These are phyloP conservation scores for Babesia sp. DNA, from an alignment of 169 alveolate species.

Conservation along the genomic window DNA sequence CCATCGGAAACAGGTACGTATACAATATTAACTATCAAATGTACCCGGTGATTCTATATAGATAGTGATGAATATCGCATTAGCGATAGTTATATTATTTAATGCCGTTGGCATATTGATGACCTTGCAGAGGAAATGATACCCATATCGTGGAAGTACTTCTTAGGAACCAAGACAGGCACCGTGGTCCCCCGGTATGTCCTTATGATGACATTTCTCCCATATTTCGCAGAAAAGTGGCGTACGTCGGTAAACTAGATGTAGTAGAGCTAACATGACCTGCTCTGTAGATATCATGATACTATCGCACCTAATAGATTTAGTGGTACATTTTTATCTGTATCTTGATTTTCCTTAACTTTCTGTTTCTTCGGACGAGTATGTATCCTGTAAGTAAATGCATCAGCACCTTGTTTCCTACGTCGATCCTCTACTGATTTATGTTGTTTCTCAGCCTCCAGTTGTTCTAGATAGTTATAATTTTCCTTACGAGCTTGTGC, in stretches of 20 bases:
- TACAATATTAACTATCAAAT: too few relatives aligned
- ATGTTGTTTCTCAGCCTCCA: conserved; percentile 59
- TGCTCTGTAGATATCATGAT: conserved; percentile 9
- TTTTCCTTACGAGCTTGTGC: conserved; percentile 42
- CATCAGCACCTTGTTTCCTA: conserved; percentile 1
- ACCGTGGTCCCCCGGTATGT: conserved; percentile 45
- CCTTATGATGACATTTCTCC: background rate
- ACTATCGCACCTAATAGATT: conserved; percentile 48
- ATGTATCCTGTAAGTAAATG: conserved; percentile 5
- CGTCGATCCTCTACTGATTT: conserved; percentile 8
- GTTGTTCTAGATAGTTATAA: conserved; percentile 57
- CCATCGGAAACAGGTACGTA: conserved; percentile 18
- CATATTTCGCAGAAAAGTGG: conserved; percentile 11
- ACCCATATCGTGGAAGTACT: conserved; percentile 68
- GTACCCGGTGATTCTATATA: too few relatives aligned
- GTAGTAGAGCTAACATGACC: background rate
- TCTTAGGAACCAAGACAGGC: conserved; percentile 41
- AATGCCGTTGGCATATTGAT: too few relatives aligned
- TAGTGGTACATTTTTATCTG: conserved; percentile 33
- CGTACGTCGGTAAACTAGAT: background rate
- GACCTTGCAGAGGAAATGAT: conserved; percentile 42
- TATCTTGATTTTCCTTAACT: background rate
- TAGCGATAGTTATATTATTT: too few relatives aligned
- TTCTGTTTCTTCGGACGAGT: background rate
- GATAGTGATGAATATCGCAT: too few relatives aligned